These are phyloP conservation scores for Ramichloridium luteum DNA, from an alignment of 2,329 filamentous ascomycete genomes.

Conservation along the genomic window DNA sequence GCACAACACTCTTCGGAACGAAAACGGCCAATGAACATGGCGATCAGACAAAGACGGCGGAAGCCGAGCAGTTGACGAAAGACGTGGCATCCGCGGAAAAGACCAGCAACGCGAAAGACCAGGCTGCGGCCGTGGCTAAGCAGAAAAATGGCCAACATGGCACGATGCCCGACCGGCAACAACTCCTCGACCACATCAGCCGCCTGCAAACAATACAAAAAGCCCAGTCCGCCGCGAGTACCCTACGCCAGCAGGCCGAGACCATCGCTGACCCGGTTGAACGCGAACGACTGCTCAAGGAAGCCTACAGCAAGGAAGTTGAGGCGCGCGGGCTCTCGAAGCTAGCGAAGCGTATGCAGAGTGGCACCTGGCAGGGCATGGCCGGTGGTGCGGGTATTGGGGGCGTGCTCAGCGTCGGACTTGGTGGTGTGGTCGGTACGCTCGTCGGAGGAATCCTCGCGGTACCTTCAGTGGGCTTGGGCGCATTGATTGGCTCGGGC, in stretches of 20 bases:
- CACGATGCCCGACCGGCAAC: conserved; percentile 1
- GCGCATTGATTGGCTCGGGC: conserved; percentile 28
- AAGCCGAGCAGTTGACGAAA: conserved; percentile 15
- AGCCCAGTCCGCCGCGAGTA: conserved; percentile 2
- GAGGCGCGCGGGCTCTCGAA: conserved; percentile 20
- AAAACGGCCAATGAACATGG: too few relatives aligned
- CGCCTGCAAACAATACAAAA: conserved; percentile 3
- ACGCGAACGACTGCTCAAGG: conserved; percentile 17
- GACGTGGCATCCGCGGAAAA: conserved; percentile 16
- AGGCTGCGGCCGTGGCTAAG: too few relatives aligned
- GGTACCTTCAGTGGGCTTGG: conserved; percentile 28
- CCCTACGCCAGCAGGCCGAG: conserved; percentile 14
- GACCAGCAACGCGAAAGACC: conserved; percentile 12
- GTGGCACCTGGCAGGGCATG: conserved; percentile 30
- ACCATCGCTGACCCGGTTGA: conserved; percentile 15
- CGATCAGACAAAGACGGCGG: too few relatives aligned
- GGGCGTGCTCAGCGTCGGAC: conserved; percentile 28
- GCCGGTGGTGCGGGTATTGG: conserved; percentile 33
- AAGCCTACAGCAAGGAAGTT: conserved; percentile 22
- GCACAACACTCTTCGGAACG: too few relatives aligned
- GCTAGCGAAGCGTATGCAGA: conserved; percentile 17
- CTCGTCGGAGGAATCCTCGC: conserved; percentile 29
- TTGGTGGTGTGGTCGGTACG: conserved; percentile 32
- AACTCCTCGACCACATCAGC: neutral
- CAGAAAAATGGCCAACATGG: conserved; percentile 10